Base-by-base conservation (phyloP, 2,329 filamentous ascomycete species). In the Talaromyces piceae region DNA sequence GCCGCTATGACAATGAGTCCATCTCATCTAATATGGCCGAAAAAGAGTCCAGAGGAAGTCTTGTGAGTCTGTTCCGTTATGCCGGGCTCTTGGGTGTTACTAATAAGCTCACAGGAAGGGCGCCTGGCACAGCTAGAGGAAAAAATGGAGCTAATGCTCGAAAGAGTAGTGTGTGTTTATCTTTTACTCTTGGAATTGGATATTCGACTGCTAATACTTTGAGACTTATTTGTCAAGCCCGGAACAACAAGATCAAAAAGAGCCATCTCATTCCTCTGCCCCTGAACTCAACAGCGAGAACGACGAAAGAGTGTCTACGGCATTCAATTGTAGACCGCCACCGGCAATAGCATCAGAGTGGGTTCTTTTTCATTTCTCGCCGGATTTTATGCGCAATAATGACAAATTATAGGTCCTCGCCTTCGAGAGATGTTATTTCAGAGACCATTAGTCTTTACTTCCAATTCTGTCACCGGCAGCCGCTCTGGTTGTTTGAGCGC, bases 401-500 rank as follows among this genome's bases (percentile, higher is more conserved):
- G 26, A 52, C 45, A 11, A 28, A 9, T 1, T 25, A 3, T 25
- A 49, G 49, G 16, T 28, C 47, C 18, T 6, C 47, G n/a, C 55
- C 55, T 22, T 43, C 53, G 4, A 48, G 37, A 26, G 45, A 47
- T 6, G 39, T 58, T 18, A 49, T 56, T 22, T 30, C 23, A 30
- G 52, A 55, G 13, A 37, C 30, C 23, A n/a, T 58, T 16, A 41
- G 52, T 1, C 50, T 55, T 12, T 61, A 59, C 49, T 61, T 61
- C 31, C 52, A 54, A 25, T 58, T 51, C 30, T 61, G 57, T 46
- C 59, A 61, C 39, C 54, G 51, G 30, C 59, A 61, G 44, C 59
- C 59, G 12, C 49, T 61, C 11, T 61, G 59, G 59, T 47, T 59
- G 7, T 59, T 61, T 33, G 59, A 59, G 22, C 47, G 28, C 9